phyloP scores from a whole-genome alignment of 768 basidiomycete genomes.

The Gautieria morchelliformis region DNA sequence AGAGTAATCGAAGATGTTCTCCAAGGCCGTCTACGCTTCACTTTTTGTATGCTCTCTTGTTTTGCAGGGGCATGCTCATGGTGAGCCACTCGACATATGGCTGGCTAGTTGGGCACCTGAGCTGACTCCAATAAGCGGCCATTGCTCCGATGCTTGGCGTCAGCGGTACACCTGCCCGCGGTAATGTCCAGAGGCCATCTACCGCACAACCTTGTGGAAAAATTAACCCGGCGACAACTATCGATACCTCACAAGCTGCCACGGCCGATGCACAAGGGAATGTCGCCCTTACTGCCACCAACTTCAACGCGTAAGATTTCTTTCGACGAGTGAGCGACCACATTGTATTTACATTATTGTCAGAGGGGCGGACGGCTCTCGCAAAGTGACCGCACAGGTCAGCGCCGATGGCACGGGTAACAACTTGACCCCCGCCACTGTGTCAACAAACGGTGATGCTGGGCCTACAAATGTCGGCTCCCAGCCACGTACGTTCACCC shows the following conservation, averaged over 20 bases:
- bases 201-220: slow-evolving; percentile 31
- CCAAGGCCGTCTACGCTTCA: background rate
- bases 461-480: slow-evolving; percentile 3
- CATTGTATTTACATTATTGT: background rate
- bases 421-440: slow-evolving; percentile 24
- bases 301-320: slow-evolving; percentile 39
- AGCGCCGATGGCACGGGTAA: slow-evolving; percentile 31
- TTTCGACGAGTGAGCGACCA: background rate
- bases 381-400: slow-evolving; percentile 30
- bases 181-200: slow-evolving; percentile 22
- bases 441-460: slow-evolving; percentile 32
- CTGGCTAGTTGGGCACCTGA: background rate
- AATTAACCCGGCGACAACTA: slow-evolving; percentile 27
- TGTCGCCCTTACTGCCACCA: slow-evolving; percentile 30
- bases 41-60: background rate
- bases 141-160: slow-evolving; percentile 34
- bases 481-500: slow-evolving; percentile 27
- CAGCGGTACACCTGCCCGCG: slow-evolving; percentile 15
- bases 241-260: slow-evolving; percentile 27
- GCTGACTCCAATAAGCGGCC: slow-evolving; percentile 24
- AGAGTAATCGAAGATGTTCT: background rate
- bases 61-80: slow-evolving; percentile 3
- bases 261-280: slow-evolving; percentile 26
- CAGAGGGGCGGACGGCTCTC: slow-evolving; percentile 40
- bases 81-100: background rate